These are phyloP conservation scores for Rostrohypoxylon terebratum DNA, from an alignment of 495 filamentous ascomycete genomes.

Conservation along the genomic window DNA sequence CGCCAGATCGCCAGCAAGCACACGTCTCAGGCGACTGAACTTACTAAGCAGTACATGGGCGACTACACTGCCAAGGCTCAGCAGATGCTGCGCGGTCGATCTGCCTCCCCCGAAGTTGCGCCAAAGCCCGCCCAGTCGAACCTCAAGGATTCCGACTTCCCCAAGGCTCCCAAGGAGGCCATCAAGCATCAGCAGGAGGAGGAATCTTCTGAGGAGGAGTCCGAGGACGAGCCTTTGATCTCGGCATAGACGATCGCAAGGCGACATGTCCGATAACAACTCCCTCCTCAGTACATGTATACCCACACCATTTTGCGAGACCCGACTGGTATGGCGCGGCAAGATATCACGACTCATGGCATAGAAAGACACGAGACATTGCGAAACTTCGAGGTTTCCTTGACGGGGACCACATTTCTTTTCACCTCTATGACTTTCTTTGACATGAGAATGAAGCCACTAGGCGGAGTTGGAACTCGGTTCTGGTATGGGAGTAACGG, in stretches of 20 bases:
- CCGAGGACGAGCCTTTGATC: slow-evolving; percentile 54
- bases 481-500: slow-evolving; percentile 32
- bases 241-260: slow-evolving; percentile 43
- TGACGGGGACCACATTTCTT: slow-evolving; percentile 24
- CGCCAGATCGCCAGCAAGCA: slow-evolving; percentile 84
- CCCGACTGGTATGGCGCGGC: slow-evolving; percentile 33
- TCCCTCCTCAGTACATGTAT: slow-evolving; percentile 24
- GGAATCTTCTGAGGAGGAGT: slow-evolving; percentile 36
- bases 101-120: slow-evolving; percentile 56
- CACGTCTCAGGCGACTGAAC: slow-evolving; percentile 77
- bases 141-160: slow-evolving; percentile 66
- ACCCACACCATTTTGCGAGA: slow-evolving; percentile 33
- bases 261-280: slow-evolving; percentile 21
- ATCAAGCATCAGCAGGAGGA: slow-evolving; percentile 35
- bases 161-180: slow-evolving; percentile 67
- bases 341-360: slow-evolving; percentile 50
- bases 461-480: slow-evolving; percentile 28
- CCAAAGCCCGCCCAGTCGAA: slow-evolving; percentile 56
- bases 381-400: slow-evolving; percentile 36
- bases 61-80: slow-evolving; percentile 90
- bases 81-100: slow-evolving; percentile 67
- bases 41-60: slow-evolving; percentile 82
- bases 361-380: slow-evolving; percentile 49
- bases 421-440: slow-evolving; percentile 39
- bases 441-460: slow-evolving; percentile 34